These are phyloP conservation scores for Suhomyces terraborum DNA, from an alignment of 1,139 yeast genomes.

Conservation along the genomic window DNA sequence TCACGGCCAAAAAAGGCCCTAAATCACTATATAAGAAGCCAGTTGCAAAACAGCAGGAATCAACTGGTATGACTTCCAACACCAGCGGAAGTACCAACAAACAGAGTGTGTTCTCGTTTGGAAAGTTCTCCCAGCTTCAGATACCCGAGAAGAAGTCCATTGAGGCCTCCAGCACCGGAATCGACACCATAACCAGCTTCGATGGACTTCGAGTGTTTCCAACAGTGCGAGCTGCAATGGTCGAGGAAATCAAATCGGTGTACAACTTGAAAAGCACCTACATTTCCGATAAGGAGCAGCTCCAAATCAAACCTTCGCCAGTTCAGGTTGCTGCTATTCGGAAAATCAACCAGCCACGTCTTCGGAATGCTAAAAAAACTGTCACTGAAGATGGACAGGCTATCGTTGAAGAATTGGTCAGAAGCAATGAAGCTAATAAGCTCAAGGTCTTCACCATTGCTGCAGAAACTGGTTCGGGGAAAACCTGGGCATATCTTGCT, in stretches of 20 bases:
- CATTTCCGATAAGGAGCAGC: slow-evolving; percentile 31
- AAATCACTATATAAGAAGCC: neutral
- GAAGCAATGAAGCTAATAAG: slow-evolving; percentile 36
- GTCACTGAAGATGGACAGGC: slow-evolving; percentile 21
- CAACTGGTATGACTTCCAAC: too few relatives aligned
- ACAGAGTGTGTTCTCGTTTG: slow-evolving; percentile 17
- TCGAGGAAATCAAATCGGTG: slow-evolving; percentile 56
- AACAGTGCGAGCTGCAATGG: slow-evolving; percentile 62
- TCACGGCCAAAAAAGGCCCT: neutral
- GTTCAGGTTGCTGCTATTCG: slow-evolving; percentile 49
- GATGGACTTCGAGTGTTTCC: slow-evolving; percentile 68
- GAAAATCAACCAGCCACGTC: slow-evolving; percentile 43
- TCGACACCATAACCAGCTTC: slow-evolving; percentile 52
- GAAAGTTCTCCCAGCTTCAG: slow-evolving; percentile 25
- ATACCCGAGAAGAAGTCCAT: slow-evolving; percentile 19
- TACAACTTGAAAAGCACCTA: slow-evolving; percentile 45
- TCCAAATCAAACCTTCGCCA: slow-evolving; percentile 42
- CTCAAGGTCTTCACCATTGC: slow-evolving; percentile 76
- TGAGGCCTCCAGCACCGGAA: slow-evolving; percentile 22
- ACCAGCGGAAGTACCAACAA: neutral
- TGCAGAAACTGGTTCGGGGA: slow-evolving; percentile 96
- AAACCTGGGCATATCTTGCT: slow-evolving; percentile 87
- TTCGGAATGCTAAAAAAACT: slow-evolving; percentile 18
- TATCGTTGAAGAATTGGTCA: slow-evolving; percentile 31
- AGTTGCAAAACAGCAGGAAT: neutral